phyloP scores from a whole-genome alignment of 2,329 filamentous ascomycete genomes.

The Bipolaris sorokiniana region DNA sequence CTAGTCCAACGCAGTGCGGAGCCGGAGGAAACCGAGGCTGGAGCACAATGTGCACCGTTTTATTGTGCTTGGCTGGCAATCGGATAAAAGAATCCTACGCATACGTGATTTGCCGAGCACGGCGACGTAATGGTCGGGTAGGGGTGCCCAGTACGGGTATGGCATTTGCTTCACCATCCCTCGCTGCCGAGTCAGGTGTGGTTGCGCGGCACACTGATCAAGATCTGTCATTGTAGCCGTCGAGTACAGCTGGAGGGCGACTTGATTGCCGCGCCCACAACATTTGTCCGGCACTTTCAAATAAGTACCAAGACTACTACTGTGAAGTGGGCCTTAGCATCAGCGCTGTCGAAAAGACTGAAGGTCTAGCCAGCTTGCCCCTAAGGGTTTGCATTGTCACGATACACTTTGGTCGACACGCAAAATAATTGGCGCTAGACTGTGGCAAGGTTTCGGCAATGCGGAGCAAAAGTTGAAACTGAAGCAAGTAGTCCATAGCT shows the following conservation, averaged over 20 bases:
- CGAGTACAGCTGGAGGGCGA: slow-evolving; percentile 3
- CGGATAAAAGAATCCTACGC: background rate
- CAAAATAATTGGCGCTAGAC: slow-evolving; percentile 5
- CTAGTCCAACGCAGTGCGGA: background rate
- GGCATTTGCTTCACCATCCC: slow-evolving; percentile 5
- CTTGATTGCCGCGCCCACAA: background rate
- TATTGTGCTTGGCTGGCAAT: background rate
- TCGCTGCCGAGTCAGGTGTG: slow-evolving; percentile 2
- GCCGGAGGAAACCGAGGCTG: background rate
- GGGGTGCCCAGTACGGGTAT: slow-evolving; percentile 2
- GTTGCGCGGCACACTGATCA: slow-evolving; percentile 1
- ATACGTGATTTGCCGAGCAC: background rate
- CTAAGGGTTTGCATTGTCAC: slow-evolving; percentile 1
- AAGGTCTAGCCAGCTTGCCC: slow-evolving; percentile 2
- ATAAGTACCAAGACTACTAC: background rate
- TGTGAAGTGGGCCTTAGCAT: background rate
- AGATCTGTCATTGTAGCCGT: background rate
- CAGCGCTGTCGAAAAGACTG: background rate
- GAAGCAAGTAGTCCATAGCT: background rate
- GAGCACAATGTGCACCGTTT: slow-evolving; percentile 2
- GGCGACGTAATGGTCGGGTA: background rate
- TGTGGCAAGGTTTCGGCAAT: slow-evolving; percentile 11
- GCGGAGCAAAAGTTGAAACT: slow-evolving; percentile 6
- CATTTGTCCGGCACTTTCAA: background rate
- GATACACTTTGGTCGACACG: slow-evolving; percentile 4